Evolutionary conservation across 805 yeast species (phyloP).

Genomic region (Kuraishia cidri): DNA sequence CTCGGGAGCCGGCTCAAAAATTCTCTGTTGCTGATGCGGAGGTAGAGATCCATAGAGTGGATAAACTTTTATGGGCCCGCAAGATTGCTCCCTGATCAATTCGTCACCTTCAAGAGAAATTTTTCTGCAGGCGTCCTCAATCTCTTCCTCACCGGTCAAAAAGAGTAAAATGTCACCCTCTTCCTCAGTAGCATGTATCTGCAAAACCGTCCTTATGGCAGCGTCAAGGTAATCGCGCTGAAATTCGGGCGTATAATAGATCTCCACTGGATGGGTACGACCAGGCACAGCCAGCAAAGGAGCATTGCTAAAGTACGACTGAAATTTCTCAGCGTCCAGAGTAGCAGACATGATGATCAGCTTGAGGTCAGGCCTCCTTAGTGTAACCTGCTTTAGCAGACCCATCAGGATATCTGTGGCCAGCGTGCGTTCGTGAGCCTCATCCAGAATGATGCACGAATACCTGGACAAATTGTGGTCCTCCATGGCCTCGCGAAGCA

Average conservation of each 20-base stretch:
- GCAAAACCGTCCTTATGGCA: conserved; percentile 90
- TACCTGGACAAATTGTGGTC: conserved; percentile 77
- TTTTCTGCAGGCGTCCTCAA: conserved; percentile 92
- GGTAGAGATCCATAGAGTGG: conserved; percentile 96
- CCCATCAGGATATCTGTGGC: conserved; percentile 98
- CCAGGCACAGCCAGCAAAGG: conserved; percentile 97
- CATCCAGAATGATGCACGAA: conserved; percentile 89
- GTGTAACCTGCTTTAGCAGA: conserved; percentile 70
- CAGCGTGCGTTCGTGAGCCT: conserved; percentile 96
- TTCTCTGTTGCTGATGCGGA: conserved; percentile 89
- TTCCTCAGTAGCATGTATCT: conserved; percentile 94
- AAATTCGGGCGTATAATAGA: conserved; percentile 93
- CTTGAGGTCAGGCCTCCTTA: conserved; percentile 80
- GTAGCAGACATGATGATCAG: conserved; percentile 97
- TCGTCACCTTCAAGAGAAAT: conserved; percentile 85
- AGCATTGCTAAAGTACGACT: conserved; percentile 79
- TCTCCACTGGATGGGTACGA: conserved; percentile 95
- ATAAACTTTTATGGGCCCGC: conserved; percentile 85
- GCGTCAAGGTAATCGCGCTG: conserved; percentile 94
- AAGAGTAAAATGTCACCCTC: conserved; percentile 85
- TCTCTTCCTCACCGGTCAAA: conserved; percentile 95
- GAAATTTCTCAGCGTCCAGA: conserved; percentile 93
- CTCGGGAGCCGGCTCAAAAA: conserved; percentile 84
- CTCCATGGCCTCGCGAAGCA: conserved; percentile 94
- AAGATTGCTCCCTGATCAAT: conserved; percentile 75